Evolutionary conservation across 208 protist species (phyloP).

Genomic region (Strigomonas culicis): DNA sequence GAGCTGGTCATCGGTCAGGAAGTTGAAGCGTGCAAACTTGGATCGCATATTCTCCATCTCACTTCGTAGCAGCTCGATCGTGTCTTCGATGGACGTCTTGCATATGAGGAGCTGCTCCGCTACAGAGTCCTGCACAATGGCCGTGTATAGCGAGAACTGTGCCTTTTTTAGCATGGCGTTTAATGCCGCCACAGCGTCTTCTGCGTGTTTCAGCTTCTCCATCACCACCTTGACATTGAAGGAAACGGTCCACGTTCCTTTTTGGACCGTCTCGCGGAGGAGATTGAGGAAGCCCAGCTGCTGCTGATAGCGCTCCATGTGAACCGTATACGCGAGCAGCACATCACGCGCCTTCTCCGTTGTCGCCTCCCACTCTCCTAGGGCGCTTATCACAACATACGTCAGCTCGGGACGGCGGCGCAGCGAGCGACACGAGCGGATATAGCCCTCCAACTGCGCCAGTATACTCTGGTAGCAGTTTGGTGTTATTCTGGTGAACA

Average conservation of each 20-base stretch:
- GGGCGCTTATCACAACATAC: constrained; percentile 39
- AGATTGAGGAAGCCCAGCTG: constrained; percentile 5
- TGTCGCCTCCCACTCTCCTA: constrained; percentile 71
- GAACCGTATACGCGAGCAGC: constrained; percentile 37
- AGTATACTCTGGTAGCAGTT: constrained; percentile 9
- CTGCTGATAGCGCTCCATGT: constrained; percentile 37
- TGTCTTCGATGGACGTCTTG: constrained; percentile 87
- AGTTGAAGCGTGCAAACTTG: constrained; percentile 92
- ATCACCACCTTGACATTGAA: constrained; percentile 1
- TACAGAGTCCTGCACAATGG: constrained; percentile 91
- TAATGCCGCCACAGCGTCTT: constrained; percentile 28
- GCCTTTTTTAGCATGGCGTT: constrained; percentile 53
- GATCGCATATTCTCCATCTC: constrained; percentile 91
- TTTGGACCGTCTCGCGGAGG: neutral
- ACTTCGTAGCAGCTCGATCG: constrained; percentile 80
- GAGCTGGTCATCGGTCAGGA: constrained; percentile 85
- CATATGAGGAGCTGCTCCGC: constrained; percentile 81
- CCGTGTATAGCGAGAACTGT: constrained; percentile 88
- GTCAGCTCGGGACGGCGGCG: constrained; percentile 47
- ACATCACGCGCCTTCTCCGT: constrained; percentile 56
- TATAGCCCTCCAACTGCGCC: constrained; percentile 48
- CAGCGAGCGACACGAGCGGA: constrained; percentile 41
- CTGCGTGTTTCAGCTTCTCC: constrained; percentile 7
- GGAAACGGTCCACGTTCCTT: neutral
- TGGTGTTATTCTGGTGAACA: neutral